Evolutionary conservation across 257 asterid species (phyloP), one percentile per base, ranked within the genome.

Genomic region (Sherardia arvensis): DNA sequence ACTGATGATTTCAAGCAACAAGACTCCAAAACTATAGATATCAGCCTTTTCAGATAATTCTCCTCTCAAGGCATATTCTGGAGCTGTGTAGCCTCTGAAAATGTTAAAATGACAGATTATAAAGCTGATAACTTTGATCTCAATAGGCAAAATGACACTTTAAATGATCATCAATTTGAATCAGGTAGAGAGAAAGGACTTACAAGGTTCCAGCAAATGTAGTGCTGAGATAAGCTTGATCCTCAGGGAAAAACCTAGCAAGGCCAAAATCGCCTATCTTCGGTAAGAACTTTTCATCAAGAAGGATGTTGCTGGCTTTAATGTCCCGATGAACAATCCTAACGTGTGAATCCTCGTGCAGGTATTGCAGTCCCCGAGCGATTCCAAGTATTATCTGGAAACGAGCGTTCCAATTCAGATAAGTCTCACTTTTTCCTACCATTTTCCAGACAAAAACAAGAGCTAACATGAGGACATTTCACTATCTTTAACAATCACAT

Each of bases 171-270:
- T 26, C 43, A 45, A 17, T 45, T 25, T 12, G 38, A 4, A n/a
- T 38, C 29, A 61, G 67, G 56, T 33, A 34, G 17, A 29, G 27
- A 18, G 53, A n/a, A 47, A 32, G 26, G 18, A 29, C 95, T 77
- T 71, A 88, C 96, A 88, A 74, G 64, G 95, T 88, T 81, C 96
- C 96, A 33, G 96, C 96, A 71, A 88, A 88, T 22, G 73, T 71
- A 20, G 95, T 88, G 84, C 96, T 88, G 78, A 88, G 96, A 74
- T 80, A 88, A 68, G 87, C 90, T 76, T 88, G 90, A 78, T 86
- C 96, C 74, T 88, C 96, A 1, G 96, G 96, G 73, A 88, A 88
- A 61, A 88, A 88, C 74, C 95, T 82, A 43, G 96, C 92, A 23
- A 88, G 75, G 62, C 96, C 96, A 67, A 88, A 88, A 69, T 88